Conservation (phyloP, 768 basidiomycete species). For the Antrodiella citrinella region DNA sequence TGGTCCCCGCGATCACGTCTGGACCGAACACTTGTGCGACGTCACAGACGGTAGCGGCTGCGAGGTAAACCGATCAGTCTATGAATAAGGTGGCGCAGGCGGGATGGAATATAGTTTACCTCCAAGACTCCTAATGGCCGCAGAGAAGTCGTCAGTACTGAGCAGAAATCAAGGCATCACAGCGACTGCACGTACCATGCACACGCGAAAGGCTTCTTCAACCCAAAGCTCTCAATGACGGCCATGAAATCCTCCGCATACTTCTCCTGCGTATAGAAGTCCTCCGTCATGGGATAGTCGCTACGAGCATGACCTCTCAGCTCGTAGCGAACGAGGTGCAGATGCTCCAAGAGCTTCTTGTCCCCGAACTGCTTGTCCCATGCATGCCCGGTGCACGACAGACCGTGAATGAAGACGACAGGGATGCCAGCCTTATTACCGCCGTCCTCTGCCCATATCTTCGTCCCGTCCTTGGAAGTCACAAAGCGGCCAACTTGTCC, state of each 20-base stretch:
- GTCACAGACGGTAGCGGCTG: constrained; percentile 6
- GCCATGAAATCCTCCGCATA: constrained; percentile 24
- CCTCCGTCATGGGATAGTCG: constrained; percentile 15
- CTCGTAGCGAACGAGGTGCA: constrained; percentile 27
- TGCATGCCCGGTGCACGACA: constrained; percentile 26
- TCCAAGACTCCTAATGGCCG: constrained; percentile 15
- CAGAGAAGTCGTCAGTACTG: background rate
- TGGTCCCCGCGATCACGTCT: constrained; percentile 14
- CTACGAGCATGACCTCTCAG: constrained; percentile 25
- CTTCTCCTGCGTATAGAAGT: constrained; percentile 15
- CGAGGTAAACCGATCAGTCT: constrained; percentile 2
- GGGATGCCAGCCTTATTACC: constrained; percentile 29
- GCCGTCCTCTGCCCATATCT: constrained; percentile 32
- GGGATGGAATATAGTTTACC: no score
- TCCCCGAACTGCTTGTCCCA: constrained; percentile 33
- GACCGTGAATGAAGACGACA: constrained; percentile 35
- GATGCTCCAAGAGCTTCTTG: constrained; percentile 17
- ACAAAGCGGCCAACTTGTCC: constrained; percentile 7
- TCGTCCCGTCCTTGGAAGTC: constrained; percentile 32
- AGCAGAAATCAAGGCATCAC: background rate
- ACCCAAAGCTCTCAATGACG: constrained; percentile 19
- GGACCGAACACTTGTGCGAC: constrained; percentile 14
- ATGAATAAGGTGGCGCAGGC: background rate
- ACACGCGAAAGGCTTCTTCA: constrained; percentile 15
- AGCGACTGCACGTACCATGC: constrained; percentile 16